Evolutionary conservation across 306 rosid genomes (phyloP), one percentile per base, ranked within the genome.

Genomic region (Coriaria nepalensis): DNA sequence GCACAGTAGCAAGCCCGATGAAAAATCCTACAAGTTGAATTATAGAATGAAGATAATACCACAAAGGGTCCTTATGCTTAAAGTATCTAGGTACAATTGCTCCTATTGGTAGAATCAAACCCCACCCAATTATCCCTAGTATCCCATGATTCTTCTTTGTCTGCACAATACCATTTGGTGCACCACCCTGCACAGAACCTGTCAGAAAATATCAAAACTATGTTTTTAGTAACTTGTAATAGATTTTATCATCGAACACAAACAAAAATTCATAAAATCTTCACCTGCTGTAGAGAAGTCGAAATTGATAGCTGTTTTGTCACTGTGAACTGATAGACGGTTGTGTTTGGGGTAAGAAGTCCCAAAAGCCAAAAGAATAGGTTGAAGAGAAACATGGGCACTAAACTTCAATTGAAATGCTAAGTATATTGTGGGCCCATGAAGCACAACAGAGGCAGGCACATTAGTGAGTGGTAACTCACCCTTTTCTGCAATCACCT

Each of bases 1-100:
- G 70, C 42, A 92, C 76, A 3, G 93, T 67, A 43, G 82, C 80
- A 35, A 92, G 92, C 0, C 94, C 96, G 55, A 92, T 65, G 44
- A 63, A 59, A 43, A 85, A 92, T 53, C 98, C 98, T 60, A 69
- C 85, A 59, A 92, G 60, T 61, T 92, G 98, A 75, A 75, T 67
- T 8, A 63, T 47, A 37, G 87, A 77, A 70, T 92, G 98, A 41
- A 92, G 93, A 71, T 92, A 85, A 64, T 73, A 92, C 98, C 98
- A 85, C 6, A 82, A 41, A 13, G 98, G 98, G 41, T 92, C 94
- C 67, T 82, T 85, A 53, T 92, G 93, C 73, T 72, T 92, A 64
- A 85, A 79, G 81, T 92, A 82, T 61, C 98, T 92, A 1, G 94
- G 87, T 55, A 92, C 44, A 45, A 92, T 85, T 50, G 94, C 98